phyloP scores from a whole-genome alignment of 2,329 filamentous ascomycete species.

The Colletotrichum camelliae region DNA sequence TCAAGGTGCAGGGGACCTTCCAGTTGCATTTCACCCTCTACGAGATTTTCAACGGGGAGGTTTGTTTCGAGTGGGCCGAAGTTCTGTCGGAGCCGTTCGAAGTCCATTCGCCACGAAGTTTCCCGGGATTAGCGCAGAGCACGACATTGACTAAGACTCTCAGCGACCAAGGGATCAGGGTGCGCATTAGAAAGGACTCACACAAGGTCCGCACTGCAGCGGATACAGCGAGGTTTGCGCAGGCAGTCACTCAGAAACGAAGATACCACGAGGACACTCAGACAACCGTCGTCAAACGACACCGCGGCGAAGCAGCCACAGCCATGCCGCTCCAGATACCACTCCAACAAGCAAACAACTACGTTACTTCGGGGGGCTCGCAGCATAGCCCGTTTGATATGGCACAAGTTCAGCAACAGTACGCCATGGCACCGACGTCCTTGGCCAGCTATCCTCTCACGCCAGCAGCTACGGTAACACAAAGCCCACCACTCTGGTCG shows the following conservation, averaged over 20 bases:
- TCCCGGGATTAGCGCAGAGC: slow-evolving; percentile 85
- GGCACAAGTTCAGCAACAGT: neutral
- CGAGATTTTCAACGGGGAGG: slow-evolving; percentile 46
- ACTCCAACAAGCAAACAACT: neutral
- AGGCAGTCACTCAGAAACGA: neutral
- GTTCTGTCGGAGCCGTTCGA: slow-evolving; percentile 72
- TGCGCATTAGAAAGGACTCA: slow-evolving; percentile 84
- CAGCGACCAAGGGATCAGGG: slow-evolving; percentile 84
- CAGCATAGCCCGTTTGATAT: neutral
- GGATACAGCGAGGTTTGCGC: slow-evolving; percentile 37
- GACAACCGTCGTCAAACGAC: neutral
- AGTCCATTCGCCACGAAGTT: slow-evolving; percentile 70
- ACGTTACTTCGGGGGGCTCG: neutral
- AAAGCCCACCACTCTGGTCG: neutral
- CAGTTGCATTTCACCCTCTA: slow-evolving; percentile 80
- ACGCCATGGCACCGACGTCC: neutral
- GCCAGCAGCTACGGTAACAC: neutral
- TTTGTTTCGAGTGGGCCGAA: slow-evolving; percentile 28
- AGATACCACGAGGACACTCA: neutral
- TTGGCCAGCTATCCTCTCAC: neutral
- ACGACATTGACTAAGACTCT: slow-evolving; percentile 77
- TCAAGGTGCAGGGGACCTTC: slow-evolving; percentile 75
- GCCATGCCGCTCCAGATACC: neutral
- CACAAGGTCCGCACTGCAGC: slow-evolving; percentile 54
- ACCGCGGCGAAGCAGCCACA: neutral